Evolutionary conservation across 805 yeast genomes (phyloP).

Genomic region (Candida chauliodis): DNA sequence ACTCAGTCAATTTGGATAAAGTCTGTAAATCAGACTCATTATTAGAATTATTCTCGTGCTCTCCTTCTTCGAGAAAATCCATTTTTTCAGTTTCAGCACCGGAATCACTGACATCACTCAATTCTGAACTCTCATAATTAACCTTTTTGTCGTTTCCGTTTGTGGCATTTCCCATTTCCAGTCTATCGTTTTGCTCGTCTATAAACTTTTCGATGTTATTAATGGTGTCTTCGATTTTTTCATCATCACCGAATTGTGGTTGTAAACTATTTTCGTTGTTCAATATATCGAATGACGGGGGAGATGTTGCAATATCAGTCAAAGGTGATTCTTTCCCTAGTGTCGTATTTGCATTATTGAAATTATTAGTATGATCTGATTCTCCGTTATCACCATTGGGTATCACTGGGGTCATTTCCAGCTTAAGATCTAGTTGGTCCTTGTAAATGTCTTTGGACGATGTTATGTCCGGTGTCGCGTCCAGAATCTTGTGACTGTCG

Average conservation of each 20-base stretch:
- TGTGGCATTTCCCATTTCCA: background rate
- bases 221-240: background rate
- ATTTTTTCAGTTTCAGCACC: conserved; percentile 84
- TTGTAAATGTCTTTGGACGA: background rate
- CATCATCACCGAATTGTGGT: conserved; percentile 5
- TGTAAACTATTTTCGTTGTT: conserved; percentile 8
- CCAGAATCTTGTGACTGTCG: background rate
- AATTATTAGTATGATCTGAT: background rate
- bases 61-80: conserved; percentile 50
- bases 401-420: background rate
- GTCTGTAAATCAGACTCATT: conserved; percentile 34
- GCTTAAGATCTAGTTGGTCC: background rate
- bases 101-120: conserved; percentile 53
- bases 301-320: conserved; percentile 40
- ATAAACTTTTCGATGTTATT: background rate
- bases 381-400: background rate
- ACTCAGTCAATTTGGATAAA: conserved; percentile 39
- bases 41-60: conserved; percentile 14
- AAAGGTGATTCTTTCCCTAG: conserved; percentile 34
- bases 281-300: conserved; percentile 32
- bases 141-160: conserved; percentile 13
- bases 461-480: too few relatives aligned
- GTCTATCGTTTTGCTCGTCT: background rate
- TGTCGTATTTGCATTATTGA: conserved; percentile 9
- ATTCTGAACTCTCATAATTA: conserved; percentile 39